Evolutionary conservation across 2,329 filamentous ascomycete species (phyloP).

Genomic region (Monilinia polystroma): DNA sequence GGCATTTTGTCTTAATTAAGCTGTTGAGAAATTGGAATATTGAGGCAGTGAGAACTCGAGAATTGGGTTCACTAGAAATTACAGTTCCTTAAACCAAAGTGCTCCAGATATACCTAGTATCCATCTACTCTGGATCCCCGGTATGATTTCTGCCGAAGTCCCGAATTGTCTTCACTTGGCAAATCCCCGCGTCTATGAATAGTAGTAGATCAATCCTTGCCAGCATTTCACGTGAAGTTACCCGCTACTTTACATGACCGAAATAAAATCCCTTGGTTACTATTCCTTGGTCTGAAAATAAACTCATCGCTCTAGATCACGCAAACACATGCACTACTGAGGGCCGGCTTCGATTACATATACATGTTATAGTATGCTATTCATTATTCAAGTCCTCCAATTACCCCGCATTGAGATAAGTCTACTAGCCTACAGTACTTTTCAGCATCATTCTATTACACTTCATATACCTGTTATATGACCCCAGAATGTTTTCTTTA

Average conservation of each 20-base stretch:
- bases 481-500: background rate
- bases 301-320: background rate
- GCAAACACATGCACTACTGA: background rate
- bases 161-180: constrained; percentile 7
- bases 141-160: constrained; percentile 7
- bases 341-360: background rate
- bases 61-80: background rate
- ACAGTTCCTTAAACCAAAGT: background rate
- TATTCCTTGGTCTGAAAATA: background rate
- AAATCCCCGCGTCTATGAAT: constrained; percentile 11
- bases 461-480: background rate
- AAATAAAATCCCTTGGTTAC: background rate
- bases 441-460: background rate
- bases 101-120: background rate
- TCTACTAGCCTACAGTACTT: background rate
- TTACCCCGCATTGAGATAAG: background rate
- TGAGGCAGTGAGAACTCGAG: background rate
- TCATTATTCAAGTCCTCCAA: background rate
- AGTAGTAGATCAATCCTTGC: constrained; percentile 1
- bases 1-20: constrained; percentile 20
- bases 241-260: background rate
- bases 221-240: background rate
- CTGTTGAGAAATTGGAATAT: background rate
- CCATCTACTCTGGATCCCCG: background rate
- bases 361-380: background rate